Evolutionary conservation across 2,329 filamentous ascomycete genomes (phyloP), one percentile per base, ranked within the genome.

Genomic region (Nigrospora sphaerica): DNA sequence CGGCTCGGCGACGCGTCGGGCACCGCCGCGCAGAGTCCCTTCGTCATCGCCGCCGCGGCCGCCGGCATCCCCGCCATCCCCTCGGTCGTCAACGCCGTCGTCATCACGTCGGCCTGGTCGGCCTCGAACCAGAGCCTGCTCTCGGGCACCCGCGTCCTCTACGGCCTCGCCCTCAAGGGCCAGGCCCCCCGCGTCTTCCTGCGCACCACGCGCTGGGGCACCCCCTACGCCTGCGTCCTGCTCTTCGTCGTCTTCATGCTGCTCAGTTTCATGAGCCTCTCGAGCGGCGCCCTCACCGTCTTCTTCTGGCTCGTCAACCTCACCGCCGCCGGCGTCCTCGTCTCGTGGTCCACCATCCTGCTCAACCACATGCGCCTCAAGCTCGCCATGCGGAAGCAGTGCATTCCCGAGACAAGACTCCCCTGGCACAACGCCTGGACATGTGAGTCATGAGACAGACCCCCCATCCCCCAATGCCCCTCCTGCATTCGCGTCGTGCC

Each of bases 91-190:
- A 90, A 90, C 66, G 86, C 70, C 34, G 86, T 82, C 57, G 88
- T 90, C 54, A 69, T 87, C 50, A 62, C 88, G 51, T 89, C 89
- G 61, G 85, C 88, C 56, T 87, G 89, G 66, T 85, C 81, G 12
- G 86, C 86, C 12, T 78, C 84, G 50, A 90, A 90, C 71, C 87
- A 83, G 1, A 85, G 89, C 67, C 69, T 89, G 23, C 89, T 89
- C 73, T 88, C 82, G 55, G 85, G 83, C 16, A 85, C 80, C 51
- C 81, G 85, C 46, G 87, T 82, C 10, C 74, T 89, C 45, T 86
- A 87, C 63, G 85, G 84, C 49, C 76, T 92, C 6, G 82, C 87
- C 1, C 74, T 80, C 10, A 83, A 88, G 57, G 80, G 81, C 33
- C 80, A 86, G 37, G 87, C 87, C 0, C 87, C 87, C 1, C 69